Percentiles rank a stretch among this genome's conserved stretches.
These are phyloP conservation scores for Phytophthora ohioensis DNA, from an alignment of 352 stramenopile species.

Conservation along the genomic window DNA sequence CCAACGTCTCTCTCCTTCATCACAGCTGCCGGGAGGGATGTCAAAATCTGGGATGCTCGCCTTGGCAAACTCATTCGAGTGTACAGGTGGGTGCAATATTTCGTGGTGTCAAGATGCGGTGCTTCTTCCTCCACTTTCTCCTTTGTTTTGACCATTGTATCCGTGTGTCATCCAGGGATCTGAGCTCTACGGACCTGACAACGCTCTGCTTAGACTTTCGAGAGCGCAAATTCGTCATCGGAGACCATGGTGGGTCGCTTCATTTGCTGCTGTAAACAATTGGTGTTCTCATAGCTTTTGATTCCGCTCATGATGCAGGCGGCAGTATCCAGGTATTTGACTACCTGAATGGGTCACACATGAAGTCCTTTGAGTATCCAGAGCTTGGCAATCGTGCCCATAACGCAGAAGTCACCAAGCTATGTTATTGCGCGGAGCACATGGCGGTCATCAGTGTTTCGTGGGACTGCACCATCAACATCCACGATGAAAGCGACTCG, in stretches of 20 bases:
- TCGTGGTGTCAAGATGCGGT: background rate
- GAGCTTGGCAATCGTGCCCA: conserved; percentile 75
- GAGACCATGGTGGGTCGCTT: conserved; percentile 65
- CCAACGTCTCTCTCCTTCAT: conserved; percentile 89
- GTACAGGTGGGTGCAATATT: conserved; percentile 55
- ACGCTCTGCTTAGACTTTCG: conserved; percentile 83
- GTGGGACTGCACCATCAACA: conserved; percentile 84
- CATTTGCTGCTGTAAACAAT: background rate
- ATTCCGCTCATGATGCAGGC: conserved; percentile 20
- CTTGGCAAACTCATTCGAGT: conserved; percentile 82
- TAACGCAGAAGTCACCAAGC: conserved; percentile 69
- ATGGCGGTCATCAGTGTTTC: conserved; percentile 86
- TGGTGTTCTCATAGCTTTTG: conserved; percentile 14
- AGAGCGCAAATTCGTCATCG: conserved; percentile 89
- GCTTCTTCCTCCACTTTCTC: background rate
- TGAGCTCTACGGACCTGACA: conserved; percentile 81
- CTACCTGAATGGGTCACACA: conserved; percentile 88
- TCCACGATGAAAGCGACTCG: conserved; percentile 89
- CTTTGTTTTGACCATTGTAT: conserved; percentile 2
- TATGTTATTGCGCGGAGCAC: conserved; percentile 88
- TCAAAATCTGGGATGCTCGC: conserved; percentile 91
- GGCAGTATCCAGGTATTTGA: conserved; percentile 87
- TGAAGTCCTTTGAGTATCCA: conserved; percentile 88
- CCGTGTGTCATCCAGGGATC: conserved; percentile 26
- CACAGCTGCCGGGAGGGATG: conserved; percentile 75